A percentile compares a stretch with the other conserved stretches of the same genome.
Conservation (phyloP, 2,329 filamentous ascomycete species). For the Monilinia laxa region DNA sequence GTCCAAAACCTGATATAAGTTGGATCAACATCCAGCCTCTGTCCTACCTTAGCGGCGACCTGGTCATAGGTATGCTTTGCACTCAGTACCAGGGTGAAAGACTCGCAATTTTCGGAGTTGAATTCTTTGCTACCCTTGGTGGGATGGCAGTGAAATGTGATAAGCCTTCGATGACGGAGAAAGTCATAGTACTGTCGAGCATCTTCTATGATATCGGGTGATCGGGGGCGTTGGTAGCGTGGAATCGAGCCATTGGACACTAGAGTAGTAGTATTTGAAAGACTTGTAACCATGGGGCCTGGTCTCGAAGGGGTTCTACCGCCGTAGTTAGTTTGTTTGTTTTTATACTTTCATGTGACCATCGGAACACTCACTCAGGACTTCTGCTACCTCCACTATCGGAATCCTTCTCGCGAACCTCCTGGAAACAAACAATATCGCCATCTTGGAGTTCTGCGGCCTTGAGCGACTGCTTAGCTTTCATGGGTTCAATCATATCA, state of each 20-base stretch:
- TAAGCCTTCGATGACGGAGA: slow-evolving; percentile 75
- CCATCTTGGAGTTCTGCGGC: slow-evolving; percentile 95
- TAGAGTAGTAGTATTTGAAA: background rate
- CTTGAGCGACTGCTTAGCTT: slow-evolving; percentile 83
- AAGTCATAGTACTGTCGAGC: slow-evolving; percentile 92
- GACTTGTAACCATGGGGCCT: too few species aligned
- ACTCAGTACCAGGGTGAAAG: slow-evolving; percentile 76
- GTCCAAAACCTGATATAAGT: slow-evolving; percentile 93
- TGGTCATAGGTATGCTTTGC: slow-evolving; percentile 89
- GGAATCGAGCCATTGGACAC: slow-evolving; percentile 4
- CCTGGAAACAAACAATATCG: slow-evolving; percentile 94
- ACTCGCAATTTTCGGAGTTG: slow-evolving; percentile 53
- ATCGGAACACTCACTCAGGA: slow-evolving; percentile 17
- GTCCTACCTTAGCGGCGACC: slow-evolving; percentile 78
- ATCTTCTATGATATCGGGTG: slow-evolving; percentile 53
- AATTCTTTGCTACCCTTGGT: slow-evolving; percentile 46
- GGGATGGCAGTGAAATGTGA: slow-evolving; percentile 74
- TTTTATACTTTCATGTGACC: background rate
- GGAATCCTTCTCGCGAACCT: slow-evolving; percentile 56
- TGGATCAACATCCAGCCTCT: slow-evolving; percentile 71
- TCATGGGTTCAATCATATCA: slow-evolving; percentile 93
- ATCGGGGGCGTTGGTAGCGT: slow-evolving; percentile 10
- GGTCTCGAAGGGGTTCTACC: background rate
- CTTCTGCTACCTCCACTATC: slow-evolving; percentile 46
- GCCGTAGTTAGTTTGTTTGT: background rate